Evolutionary conservation across 495 filamentous ascomycete species (phyloP).

Genomic region (Aspergillus hancockii): DNA sequence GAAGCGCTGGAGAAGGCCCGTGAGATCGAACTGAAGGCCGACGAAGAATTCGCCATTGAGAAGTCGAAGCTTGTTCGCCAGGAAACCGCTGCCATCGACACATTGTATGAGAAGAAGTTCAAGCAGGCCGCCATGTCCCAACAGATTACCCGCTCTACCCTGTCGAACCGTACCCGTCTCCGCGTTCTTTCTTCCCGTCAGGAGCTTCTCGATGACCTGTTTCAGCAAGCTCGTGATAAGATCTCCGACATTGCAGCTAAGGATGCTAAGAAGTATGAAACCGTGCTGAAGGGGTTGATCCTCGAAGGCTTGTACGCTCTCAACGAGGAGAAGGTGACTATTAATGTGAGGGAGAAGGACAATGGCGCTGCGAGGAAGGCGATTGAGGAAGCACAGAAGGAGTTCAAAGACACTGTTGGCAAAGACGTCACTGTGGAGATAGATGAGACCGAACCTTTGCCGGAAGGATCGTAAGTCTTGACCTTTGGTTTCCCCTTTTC

Average conservation of each 20-base stretch:
- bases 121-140: conserved; percentile 96
- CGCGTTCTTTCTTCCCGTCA: conserved; percentile 83
- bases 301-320: conserved; percentile 90
- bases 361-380: conserved; percentile 70
- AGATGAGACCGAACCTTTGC: conserved; percentile 76
- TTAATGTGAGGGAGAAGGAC: conserved; percentile 81
- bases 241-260: conserved; percentile 60
- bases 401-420: conserved; percentile 75
- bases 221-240: conserved; percentile 71
- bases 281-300: conserved; percentile 72
- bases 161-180: conserved; percentile 92
- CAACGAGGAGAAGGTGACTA: conserved; percentile 70
- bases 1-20: conserved; percentile 95
- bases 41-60: conserved; percentile 97
- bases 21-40: conserved; percentile 96
- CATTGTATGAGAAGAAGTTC: conserved; percentile 93
- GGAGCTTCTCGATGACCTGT: conserved; percentile 89
- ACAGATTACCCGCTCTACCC: conserved; percentile 92
- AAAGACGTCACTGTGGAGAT: conserved; percentile 65
- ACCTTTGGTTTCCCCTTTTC: conserved; percentile 6
- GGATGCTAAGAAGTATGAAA: conserved; percentile 73
- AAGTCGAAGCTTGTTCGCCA: conserved; percentile 97
- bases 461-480: conserved; percentile 78
- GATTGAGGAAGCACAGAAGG: conserved; percentile 67
- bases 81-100: conserved; percentile 90